Conservation (phyloP, 2,329 filamentous ascomycete genomes). For the Colletotrichum horii region DNA sequence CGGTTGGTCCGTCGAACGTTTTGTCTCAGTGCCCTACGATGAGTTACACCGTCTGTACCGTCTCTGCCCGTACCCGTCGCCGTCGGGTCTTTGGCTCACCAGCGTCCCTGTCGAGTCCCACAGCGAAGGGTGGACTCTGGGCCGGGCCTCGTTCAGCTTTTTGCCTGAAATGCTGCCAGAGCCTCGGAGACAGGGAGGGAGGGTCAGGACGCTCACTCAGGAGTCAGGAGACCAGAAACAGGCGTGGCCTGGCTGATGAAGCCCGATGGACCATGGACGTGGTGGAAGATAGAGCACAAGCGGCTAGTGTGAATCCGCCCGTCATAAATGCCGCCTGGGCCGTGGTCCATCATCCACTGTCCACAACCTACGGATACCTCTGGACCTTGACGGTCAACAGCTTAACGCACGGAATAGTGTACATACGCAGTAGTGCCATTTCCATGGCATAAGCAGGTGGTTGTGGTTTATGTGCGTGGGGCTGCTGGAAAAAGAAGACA, state of each 20-base stretch:
- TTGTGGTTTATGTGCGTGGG: background rate
- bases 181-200: background rate
- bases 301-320: background rate
- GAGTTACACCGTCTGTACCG: background rate
- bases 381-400: background rate
- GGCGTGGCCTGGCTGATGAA: background rate
- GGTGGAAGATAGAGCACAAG: background rate
- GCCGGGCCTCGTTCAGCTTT: background rate
- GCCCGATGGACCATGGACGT: background rate
- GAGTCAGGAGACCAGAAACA: background rate
- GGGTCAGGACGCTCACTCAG: background rate
- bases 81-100: background rate
- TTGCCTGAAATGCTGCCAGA: conserved; percentile 1
- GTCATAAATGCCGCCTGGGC: conserved; percentile 14
- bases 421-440: background rate
- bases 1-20: conserved; percentile 3
- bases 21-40: background rate
- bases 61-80: background rate
- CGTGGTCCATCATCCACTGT: background rate
- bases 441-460: background rate
- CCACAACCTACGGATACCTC: background rate
- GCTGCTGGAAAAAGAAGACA: background rate
- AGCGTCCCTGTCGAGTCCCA: conserved; percentile 1
- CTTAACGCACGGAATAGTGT: background rate
- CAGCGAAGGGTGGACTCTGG: background rate